Evolutionary conservation across 2,329 filamentous ascomycete genomes (phyloP).

Genomic region (Curvularia lunata): DNA sequence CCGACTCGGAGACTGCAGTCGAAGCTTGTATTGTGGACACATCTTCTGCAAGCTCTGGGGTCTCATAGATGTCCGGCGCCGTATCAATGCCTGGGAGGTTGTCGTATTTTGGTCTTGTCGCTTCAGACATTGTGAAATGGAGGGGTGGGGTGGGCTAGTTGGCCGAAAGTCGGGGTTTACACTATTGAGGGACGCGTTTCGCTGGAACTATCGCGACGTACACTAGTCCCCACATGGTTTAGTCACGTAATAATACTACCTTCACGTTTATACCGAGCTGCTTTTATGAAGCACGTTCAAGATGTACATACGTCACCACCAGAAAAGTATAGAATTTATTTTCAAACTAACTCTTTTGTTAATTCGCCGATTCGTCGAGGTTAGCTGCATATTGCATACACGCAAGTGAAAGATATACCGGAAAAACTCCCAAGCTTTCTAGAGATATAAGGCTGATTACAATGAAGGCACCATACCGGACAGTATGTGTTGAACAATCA

Average conservation of each 20-base stretch:
- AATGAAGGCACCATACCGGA: too few species aligned
- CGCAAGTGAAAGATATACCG: too few species aligned
- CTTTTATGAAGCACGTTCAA: neutral
- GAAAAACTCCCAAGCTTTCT: too few species aligned
- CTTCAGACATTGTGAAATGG: conserved; percentile 38
- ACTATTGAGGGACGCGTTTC: conserved; percentile 27
- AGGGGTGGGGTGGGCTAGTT: conserved; percentile 11
- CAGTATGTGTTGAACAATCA: too few species aligned
- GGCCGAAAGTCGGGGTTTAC: conserved; percentile 13
- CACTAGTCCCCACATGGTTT: conserved; percentile 12
- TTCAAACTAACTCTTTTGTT: too few species aligned
- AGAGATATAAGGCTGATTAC: too few species aligned
- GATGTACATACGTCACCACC: too few species aligned
- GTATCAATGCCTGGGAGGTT: conserved; percentile 70
- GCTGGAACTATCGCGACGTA: conserved; percentile 28
- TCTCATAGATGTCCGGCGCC: conserved; percentile 95
- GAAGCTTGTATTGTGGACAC: conserved; percentile 75
- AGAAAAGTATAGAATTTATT: too few species aligned
- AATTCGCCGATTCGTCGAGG: too few species aligned
- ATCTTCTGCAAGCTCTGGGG: conserved; percentile 89
- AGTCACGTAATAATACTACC: neutral
- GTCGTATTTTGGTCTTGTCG: conserved; percentile 44
- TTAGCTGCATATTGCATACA: too few species aligned
- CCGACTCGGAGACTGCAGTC: conserved; percentile 50
- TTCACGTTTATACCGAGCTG: neutral